These are phyloP conservation scores for Penicillium paradoxum DNA, from an alignment of 495 filamentous ascomycete species.

Conservation along the genomic window DNA sequence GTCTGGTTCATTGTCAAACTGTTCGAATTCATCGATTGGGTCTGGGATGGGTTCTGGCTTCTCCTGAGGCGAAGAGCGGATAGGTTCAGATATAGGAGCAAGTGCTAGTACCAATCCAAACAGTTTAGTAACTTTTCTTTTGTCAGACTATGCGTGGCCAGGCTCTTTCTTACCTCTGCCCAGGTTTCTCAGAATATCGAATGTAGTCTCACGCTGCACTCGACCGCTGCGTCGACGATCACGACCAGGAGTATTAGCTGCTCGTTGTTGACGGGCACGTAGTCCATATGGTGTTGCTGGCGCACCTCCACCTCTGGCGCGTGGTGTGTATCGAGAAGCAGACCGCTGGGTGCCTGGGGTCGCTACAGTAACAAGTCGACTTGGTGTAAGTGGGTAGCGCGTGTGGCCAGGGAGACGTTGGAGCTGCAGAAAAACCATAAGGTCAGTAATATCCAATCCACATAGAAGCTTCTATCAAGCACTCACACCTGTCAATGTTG, in stretches of 20 bases:
- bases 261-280: slow-evolving; percentile 65
- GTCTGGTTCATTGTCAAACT: slow-evolving; percentile 60
- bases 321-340: slow-evolving; percentile 34
- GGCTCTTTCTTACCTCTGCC: slow-evolving; percentile 47
- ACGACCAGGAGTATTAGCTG: slow-evolving; percentile 71
- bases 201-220: slow-evolving; percentile 69
- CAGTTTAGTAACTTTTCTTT: not conserved
- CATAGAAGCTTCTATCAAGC: not conserved
- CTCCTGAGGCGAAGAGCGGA: slow-evolving; percentile 54
- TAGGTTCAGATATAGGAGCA: slow-evolving; percentile 52
- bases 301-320: slow-evolving; percentile 31
- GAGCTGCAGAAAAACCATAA: slow-evolving; percentile 16
- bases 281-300: slow-evolving; percentile 69
- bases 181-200: slow-evolving; percentile 63
- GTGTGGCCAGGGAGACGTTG: slow-evolving; percentile 36
- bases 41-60: slow-evolving; percentile 24
- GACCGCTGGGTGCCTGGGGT: slow-evolving; percentile 37
- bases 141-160: not conserved
- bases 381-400: slow-evolving; percentile 37
- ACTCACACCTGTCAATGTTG: slow-evolving; percentile 31
- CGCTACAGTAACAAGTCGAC: slow-evolving; percentile 28
- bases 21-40: slow-evolving; percentile 43
- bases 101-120: slow-evolving; percentile 35
- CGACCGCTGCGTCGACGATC: slow-evolving; percentile 60
- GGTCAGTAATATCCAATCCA: not conserved